A percentile compares a stretch with the other conserved stretches of the same genome.
Conservation (phyloP, 495 filamentous ascomycete species). For the Darksidea phi region DNA sequence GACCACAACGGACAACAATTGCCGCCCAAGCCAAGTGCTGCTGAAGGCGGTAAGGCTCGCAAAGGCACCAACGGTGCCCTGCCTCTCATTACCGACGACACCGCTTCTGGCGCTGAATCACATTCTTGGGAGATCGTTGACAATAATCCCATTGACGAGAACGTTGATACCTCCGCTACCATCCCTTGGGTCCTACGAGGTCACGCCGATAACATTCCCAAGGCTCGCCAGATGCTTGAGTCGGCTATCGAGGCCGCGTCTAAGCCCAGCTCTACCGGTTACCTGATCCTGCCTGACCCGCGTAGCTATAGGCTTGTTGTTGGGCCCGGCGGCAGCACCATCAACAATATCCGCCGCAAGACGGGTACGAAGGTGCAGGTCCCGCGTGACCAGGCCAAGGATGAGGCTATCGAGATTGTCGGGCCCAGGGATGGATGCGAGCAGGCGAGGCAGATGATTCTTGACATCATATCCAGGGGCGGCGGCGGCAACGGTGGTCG, state of each 20-base stretch:
- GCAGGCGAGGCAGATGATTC: constrained; percentile 82
- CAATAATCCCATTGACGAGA: constrained; percentile 43
- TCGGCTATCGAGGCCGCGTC: constrained; percentile 70
- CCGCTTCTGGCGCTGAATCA: constrained; percentile 47
- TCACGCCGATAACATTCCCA: constrained; percentile 66
- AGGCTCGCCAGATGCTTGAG: constrained; percentile 73
- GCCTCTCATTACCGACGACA: constrained; percentile 83
- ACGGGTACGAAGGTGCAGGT: constrained; percentile 91
- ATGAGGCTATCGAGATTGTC: constrained; percentile 83
- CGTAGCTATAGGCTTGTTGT: constrained; percentile 86
- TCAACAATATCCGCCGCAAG: constrained; percentile 87
- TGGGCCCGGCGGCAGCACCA: constrained; percentile 81
- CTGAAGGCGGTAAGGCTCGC: constrained; percentile 38
- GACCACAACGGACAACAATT: constrained; percentile 79
- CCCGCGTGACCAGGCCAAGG: constrained; percentile 71
- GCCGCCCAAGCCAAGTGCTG: constrained; percentile 60
- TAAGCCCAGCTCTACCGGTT: constrained; percentile 73
- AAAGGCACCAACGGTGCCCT: constrained; percentile 57
- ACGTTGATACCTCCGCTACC: constrained; percentile 57
- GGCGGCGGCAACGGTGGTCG: not conserved
- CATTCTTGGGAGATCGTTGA: constrained; percentile 82
- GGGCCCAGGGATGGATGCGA: constrained; percentile 79
- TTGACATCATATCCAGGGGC: constrained; percentile 65
- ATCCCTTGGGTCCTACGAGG: constrained; percentile 93
- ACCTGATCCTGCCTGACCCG: constrained; percentile 86